phyloP scores from a whole-genome alignment of 352 stramenopile genomes.

The Pythium chondricola region DNA sequence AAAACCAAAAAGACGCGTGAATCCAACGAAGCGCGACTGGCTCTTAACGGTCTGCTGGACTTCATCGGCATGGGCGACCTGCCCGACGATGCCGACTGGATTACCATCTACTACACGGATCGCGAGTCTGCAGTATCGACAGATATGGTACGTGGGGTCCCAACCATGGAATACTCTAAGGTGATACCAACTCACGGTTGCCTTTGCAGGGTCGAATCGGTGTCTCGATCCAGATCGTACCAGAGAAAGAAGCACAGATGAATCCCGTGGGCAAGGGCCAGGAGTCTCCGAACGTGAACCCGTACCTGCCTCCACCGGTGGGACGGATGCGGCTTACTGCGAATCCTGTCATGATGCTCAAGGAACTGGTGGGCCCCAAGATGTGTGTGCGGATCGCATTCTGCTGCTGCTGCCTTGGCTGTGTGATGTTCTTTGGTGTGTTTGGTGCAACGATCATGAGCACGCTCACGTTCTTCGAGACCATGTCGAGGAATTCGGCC shows the following conservation, averaged over 20 bases:
- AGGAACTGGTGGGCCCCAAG: constrained; percentile 58
- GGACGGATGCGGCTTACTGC: constrained; percentile 76
- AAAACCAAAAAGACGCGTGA: constrained; percentile 49
- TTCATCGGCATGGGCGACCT: constrained; percentile 73
- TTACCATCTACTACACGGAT: constrained; percentile 73
- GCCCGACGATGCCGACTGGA: constrained; percentile 66
- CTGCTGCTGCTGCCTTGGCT: constrained; percentile 49
- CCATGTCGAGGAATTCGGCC: constrained; percentile 3
- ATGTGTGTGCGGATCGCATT: constrained; percentile 48
- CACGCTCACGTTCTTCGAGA: constrained; percentile 63
- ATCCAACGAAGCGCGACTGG: constrained; percentile 34
- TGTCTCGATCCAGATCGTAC: constrained; percentile 75
- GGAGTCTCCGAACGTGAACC: constrained; percentile 85
- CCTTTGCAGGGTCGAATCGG: constrained; percentile 38
- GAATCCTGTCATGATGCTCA: constrained; percentile 81
- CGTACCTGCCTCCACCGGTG: constrained; percentile 83
- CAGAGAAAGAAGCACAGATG: constrained; percentile 66
- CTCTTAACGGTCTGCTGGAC: constrained; percentile 54
- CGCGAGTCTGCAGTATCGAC: constrained; percentile 55
- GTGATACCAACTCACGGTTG: constrained; percentile 2
- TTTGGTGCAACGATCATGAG: constrained; percentile 79
- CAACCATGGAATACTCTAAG: not conserved
- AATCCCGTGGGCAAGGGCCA: constrained; percentile 78
- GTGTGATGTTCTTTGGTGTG: constrained; percentile 49
- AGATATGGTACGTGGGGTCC: constrained; percentile 54